These are phyloP conservation scores for Xanthoconium separans DNA, from an alignment of 1,284 basidiomycete species.

Conservation along the genomic window DNA sequence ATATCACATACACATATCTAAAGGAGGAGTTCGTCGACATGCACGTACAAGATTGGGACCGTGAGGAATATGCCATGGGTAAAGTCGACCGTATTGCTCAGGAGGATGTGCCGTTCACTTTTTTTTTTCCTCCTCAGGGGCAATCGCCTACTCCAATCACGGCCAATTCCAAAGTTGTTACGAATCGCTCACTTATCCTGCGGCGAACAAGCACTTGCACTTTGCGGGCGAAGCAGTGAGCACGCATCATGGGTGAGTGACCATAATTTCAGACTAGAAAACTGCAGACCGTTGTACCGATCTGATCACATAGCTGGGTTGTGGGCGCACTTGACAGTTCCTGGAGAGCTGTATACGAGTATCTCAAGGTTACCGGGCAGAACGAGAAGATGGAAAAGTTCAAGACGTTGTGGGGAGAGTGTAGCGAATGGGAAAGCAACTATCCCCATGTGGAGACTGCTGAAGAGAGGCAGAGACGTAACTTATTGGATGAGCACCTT, in stretches of 20 bases:
- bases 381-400: slow-evolving; percentile 8
- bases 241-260: slow-evolving; percentile 14
- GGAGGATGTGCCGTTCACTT: neutral
- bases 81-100: neutral
- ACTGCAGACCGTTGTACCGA: neutral
- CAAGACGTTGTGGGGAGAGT: slow-evolving; percentile 19
- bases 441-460: neutral
- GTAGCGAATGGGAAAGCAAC: slow-evolving; percentile 15
- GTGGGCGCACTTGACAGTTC: slow-evolving; percentile 5
- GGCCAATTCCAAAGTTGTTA: slow-evolving; percentile 14
- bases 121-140: slow-evolving; percentile 5
- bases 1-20: slow-evolving; percentile 6
- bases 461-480: neutral
- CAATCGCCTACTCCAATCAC: slow-evolving; percentile 11
- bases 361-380: slow-evolving; percentile 19
- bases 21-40: slow-evolving; percentile 9
- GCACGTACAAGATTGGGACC: slow-evolving; percentile 14
- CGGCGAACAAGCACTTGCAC: slow-evolving; percentile 9
- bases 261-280: neutral
- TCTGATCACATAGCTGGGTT: slow-evolving; percentile 11
- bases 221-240: slow-evolving; percentile 23
- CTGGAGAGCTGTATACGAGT: slow-evolving; percentile 26
- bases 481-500: slow-evolving; percentile 12
- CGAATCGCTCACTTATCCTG: slow-evolving; percentile 13
- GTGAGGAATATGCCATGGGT: slow-evolving; percentile 11